Evolutionary conservation across 148 eudicot species (phyloP), one percentile per base, ranked within the genome.

Genomic region (Fagopyrum tataricum): DNA sequence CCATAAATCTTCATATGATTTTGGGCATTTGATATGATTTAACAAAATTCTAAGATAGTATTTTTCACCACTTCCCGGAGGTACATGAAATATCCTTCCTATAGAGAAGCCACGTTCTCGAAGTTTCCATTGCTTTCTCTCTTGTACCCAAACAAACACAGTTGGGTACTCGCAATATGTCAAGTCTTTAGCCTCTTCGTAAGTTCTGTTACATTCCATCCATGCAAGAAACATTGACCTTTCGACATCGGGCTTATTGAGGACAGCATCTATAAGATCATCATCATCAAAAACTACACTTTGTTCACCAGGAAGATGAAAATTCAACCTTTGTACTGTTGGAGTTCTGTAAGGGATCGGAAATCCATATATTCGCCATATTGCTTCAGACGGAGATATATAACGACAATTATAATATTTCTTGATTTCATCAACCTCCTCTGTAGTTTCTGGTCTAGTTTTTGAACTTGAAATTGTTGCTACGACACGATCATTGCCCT

Each of bases 401-500:
- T 70, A 70, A 4, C 47, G 40, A 20, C 23, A 70, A 31, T 61
- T 61, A 2, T 9, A 31, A 17, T 24, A 61, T 0, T 31, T 14
- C 5, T 24, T 61, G 5, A 61, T 31, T 26, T 61, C 67, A 61
- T 61, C 67, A 11, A 13, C 21, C 5, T 51, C 62, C 26, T 18
- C 37, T 24, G 1, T 13, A n/a, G n/a, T n/a, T n/a, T n/a, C n/a
- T n/a, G n/a, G n/a, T n/a, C n/a, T n/a, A n/a, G n/a, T n/a, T n/a
- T n/a, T n/a, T 12, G 42, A 7, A 26, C 5, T 31, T 31, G 40
- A 26, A 2, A 31, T 31, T 24, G n/a, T 24, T 24, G 67, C 24
- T 2, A 71, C 69, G 7, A 74, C 47, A 4, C 74, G 48, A 21
- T 72, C 76, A n/a, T 15, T 17, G 0, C 74, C 81, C n/a, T 78